Evolutionary conservation across 2,329 filamentous ascomycete genomes (phyloP).

Genomic region (Aspergillus costaricaensis): DNA sequence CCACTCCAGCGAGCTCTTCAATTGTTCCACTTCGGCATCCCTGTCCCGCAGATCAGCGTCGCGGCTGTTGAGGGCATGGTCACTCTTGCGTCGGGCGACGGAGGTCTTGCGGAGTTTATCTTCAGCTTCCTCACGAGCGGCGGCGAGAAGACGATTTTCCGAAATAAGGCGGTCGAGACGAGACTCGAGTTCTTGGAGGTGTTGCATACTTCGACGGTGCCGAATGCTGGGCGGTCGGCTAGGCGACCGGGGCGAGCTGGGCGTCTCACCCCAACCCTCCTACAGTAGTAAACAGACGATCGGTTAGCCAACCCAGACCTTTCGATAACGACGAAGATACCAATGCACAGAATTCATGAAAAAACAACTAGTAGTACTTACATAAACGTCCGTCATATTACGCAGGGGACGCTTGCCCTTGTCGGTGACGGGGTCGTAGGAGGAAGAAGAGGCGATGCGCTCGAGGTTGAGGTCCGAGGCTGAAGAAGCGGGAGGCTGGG

Average conservation of each 20-base stretch:
- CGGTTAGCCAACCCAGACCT: slow-evolving; percentile 3
- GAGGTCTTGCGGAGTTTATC: slow-evolving; percentile 60
- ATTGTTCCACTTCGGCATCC: slow-evolving; percentile 80
- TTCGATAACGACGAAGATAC: background rate
- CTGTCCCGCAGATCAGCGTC: slow-evolving; percentile 74
- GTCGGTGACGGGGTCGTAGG: slow-evolving; percentile 76
- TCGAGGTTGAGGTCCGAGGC: slow-evolving; percentile 37
- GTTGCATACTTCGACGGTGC: slow-evolving; percentile 95
- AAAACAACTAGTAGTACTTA: slow-evolving; percentile 57
- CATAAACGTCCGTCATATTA: slow-evolving; percentile 91
- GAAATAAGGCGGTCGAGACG: slow-evolving; percentile 79
- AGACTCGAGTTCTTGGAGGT: slow-evolving; percentile 81
- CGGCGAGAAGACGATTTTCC: slow-evolving; percentile 78
- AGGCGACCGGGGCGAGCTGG: slow-evolving; percentile 80
- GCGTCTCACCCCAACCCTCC: slow-evolving; percentile 93
- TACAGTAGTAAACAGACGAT: slow-evolving; percentile 45
- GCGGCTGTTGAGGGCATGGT: slow-evolving; percentile 62
- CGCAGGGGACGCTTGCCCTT: slow-evolving; percentile 81
- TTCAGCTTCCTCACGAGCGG: slow-evolving; percentile 71
- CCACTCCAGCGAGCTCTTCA: slow-evolving; percentile 76
- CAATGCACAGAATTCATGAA: no score
- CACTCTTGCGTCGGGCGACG: slow-evolving; percentile 56
- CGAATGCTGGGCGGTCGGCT: slow-evolving; percentile 94
- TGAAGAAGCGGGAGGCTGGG: slow-evolving; percentile 33
- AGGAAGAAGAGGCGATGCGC: slow-evolving; percentile 52